Evolutionary conservation across 225 moss, liverwort and hornwort species (phyloP), one percentile per base, ranked within the genome.

Genomic region (Takakia lepidozioides): DNA sequence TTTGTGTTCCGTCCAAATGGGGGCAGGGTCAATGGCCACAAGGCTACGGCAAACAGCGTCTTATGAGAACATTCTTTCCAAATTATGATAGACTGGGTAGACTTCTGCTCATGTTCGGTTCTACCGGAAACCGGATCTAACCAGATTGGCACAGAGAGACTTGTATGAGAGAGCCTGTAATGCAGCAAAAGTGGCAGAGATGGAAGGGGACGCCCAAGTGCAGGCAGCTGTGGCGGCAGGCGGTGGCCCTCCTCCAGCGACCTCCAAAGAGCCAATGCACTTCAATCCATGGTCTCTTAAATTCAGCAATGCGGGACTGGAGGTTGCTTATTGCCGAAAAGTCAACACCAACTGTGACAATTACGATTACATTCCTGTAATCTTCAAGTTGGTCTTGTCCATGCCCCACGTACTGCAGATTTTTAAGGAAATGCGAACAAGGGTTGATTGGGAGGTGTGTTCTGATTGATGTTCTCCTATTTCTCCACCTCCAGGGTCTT

Each of bases 221-320:
- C 69, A 69, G 27, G 75, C 69, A 8, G 75, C 75, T 19, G 57
- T 75, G 52, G 75, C 60, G 1, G 75, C 75, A 5, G 65, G 61
- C 9, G 52, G 59, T 19, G 60, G 51, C 23, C 46, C 62, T 25
- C 61, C 43, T 54, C 48, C 54, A 54, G 28, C 61, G 14, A 34
- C 39, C 3, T 38, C 28, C 45, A 52, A 51, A 11, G 32, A 49
- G 5, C 54, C 46, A 9, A 56, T 60, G 19, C 65, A 36, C 5
- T 52, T 69, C 29, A 37, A 56, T 25, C 30, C 29, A 15, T 75
- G 60, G 57, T 57, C 70, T 17, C 39, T 64, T 27, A 26, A 23
- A 13, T 75, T 75, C 47, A 39, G 48, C 24, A 50, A 60, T 46
- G 34, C 34, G 45, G 64, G 61, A 17, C 57, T 75, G 19, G 75